Percentiles rank a stretch among this genome's conserved stretches.
Conservation (phyloP, 192 early-diverging fungal species). For the Backusella macrospora region DNA sequence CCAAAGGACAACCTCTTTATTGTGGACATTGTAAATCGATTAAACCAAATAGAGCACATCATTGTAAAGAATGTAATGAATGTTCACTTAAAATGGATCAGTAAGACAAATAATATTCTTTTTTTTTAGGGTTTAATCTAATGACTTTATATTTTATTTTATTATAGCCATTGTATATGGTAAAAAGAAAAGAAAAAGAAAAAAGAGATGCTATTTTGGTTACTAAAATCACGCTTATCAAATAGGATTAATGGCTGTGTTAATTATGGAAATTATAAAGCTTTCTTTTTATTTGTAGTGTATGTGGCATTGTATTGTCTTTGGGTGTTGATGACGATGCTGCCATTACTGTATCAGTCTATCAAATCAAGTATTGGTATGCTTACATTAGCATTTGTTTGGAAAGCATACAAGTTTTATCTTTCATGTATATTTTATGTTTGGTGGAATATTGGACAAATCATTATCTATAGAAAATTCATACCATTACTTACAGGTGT, state of each 20-base stretch:
- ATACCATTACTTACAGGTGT: constrained; percentile 17
- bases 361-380: not conserved
- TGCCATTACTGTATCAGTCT: constrained; percentile 12
- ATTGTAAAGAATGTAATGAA: constrained; percentile 53
- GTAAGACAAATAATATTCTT: constrained; percentile 35
- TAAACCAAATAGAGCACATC: constrained; percentile 54
- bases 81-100: constrained; percentile 60
- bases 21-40: constrained; percentile 29
- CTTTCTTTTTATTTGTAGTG: constrained; percentile 50
- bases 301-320: constrained; percentile 50
- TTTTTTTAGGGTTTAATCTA: not conserved
- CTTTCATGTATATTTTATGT: not conserved
- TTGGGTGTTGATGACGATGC: constrained; percentile 32
- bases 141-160: no score
- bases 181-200: not conserved
- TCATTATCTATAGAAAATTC: not conserved
- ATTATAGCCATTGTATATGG: constrained; percentile 35
- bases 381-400: not conserved
- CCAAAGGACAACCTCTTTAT: constrained; percentile 28
- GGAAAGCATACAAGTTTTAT: constrained; percentile 17
- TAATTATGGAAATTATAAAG: constrained; percentile 55
- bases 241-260: constrained; percentile 54
- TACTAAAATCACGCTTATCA: constrained; percentile 6
- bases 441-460: not conserved
- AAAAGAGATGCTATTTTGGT: not conserved